Evolutionary conservation across 345 rosid species (phyloP).

Genomic region (Chamaenerion angustifolium): DNA sequence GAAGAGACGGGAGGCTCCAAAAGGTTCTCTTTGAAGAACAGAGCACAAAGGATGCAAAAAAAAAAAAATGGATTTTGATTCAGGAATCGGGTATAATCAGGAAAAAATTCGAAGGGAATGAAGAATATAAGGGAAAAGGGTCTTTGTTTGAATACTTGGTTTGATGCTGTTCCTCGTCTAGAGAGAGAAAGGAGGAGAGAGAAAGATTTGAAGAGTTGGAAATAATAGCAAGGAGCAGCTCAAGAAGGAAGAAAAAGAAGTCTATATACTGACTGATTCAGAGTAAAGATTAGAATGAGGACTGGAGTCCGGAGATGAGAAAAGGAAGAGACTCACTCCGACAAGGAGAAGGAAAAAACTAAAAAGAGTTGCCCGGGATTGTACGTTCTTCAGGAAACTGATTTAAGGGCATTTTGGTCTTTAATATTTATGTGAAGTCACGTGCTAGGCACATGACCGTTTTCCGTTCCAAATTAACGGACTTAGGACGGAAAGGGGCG

Average conservation of each 20-base stretch:
- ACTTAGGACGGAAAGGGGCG: no score
- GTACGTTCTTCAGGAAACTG: no score
- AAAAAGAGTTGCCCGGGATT: conserved; percentile 33
- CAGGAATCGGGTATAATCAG: conserved; percentile 10
- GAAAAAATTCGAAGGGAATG: neutral
- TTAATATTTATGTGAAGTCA: no score
- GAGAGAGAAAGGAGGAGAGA: conserved; percentile 14
- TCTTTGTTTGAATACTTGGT: conserved; percentile 11
- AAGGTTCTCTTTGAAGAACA: neutral
- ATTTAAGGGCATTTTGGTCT: no score
- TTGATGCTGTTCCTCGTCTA: conserved; percentile 5
- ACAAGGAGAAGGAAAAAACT: neutral
- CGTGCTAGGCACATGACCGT: no score
- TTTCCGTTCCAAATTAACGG: no score
- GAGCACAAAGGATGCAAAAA: conserved; percentile 10
- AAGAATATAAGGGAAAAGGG: conserved; percentile 24
- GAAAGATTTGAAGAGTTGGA: conserved; percentile 7
- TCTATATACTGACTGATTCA: conserved; percentile 11
- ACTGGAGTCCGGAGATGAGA: conserved; percentile 3
- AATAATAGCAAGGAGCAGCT: conserved; percentile 12
- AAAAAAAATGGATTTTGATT: conserved; percentile 9
- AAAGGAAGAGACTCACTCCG: neutral
- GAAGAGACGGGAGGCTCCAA: neutral
- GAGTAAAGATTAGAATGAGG: conserved; percentile 7
- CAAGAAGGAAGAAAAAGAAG: conserved; percentile 4